Evolutionary conservation across 176 grass and related monocot species (phyloP).

Genomic region (Bonia amplexicaulis): DNA sequence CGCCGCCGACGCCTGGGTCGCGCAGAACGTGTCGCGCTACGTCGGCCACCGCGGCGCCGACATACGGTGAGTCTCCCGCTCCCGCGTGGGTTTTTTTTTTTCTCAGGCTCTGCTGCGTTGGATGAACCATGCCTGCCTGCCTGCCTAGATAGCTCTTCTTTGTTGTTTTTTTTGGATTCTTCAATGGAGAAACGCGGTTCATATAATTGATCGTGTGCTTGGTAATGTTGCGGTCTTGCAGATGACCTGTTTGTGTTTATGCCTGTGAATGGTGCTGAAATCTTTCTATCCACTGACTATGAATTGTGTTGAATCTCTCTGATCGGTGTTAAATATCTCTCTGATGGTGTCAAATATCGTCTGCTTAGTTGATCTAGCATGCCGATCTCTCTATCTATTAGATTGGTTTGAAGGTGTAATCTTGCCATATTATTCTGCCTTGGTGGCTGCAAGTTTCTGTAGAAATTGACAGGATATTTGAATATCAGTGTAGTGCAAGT

Average conservation of each 20-base stretch:
- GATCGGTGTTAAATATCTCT: neutral
- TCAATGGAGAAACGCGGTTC: no score
- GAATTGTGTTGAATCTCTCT: neutral
- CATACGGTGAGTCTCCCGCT: conserved; percentile 49
- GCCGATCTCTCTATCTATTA: no score
- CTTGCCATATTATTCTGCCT: neutral
- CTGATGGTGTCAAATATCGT: neutral
- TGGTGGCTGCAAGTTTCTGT: neutral
- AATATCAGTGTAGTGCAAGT: neutral
- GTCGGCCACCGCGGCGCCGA: conserved; percentile 56
- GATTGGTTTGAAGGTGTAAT: neutral
- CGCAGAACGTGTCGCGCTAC: conserved; percentile 71
- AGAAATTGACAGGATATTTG: neutral
- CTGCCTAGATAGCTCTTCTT: no score
- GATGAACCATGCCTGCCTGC: no score
- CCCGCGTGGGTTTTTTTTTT: no score
- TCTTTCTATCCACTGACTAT: neutral
- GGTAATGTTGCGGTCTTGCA: no score
- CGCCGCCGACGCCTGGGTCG: conserved; percentile 55
- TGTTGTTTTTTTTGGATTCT: no score
- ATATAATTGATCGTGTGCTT: no score
- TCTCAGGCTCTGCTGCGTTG: neutral
- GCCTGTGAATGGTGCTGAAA: neutral
- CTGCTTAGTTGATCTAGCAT: neutral
- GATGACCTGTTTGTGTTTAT: no score